Evolutionary conservation across 208 protist genomes (phyloP), one percentile per base, ranked within the genome.

Genomic region (Tritrichomonas foetus): DNA sequence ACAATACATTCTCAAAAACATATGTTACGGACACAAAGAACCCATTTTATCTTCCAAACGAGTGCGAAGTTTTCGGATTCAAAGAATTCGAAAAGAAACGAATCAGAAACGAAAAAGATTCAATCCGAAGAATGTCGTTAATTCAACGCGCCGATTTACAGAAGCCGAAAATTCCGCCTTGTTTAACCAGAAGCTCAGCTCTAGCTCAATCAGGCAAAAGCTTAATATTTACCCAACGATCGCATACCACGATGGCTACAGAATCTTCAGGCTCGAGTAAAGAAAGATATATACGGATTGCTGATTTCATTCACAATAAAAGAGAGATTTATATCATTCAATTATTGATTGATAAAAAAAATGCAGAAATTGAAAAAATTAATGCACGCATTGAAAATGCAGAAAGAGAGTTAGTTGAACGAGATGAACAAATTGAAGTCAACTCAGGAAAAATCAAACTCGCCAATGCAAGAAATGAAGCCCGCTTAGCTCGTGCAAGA

Each of bases 341-440:
- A 82, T 82, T 82, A 50, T 50, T 82, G 25, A 82, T 82, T 53
- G 74, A 82, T 30, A 30, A 39, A 0, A 82, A 82, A 82, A 82
- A 41, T 3, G 41, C 47, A 53, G 74, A 82, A 82, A 82, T 82
- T 50, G 50, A 82, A 30, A 1, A 49, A n/a, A 47, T 82, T 30
- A 50, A 30, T 36, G 41, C 47, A 20, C 33, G 50, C 30, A 82
- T 82, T 30, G 41, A 82, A 47, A 30, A 44, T 50, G 20, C 33
- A 20, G 74, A 82, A 25, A 30, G 30, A 82, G 50, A 82, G n/a
- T 30, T 82, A 82, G 14, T 47, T 47, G 27, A 82, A 30, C 11
- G 16, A 1, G 41, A 82, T 30, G 39, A 8, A 82, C 20, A 82
- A n/a, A 47, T 82, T 41, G 74, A 82, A 47, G 33, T 30, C 47